Evolutionary conservation across 2,329 filamentous ascomycete species (phyloP), one percentile per base, ranked within the genome.

Genomic region (Curvularia sp.): DNA sequence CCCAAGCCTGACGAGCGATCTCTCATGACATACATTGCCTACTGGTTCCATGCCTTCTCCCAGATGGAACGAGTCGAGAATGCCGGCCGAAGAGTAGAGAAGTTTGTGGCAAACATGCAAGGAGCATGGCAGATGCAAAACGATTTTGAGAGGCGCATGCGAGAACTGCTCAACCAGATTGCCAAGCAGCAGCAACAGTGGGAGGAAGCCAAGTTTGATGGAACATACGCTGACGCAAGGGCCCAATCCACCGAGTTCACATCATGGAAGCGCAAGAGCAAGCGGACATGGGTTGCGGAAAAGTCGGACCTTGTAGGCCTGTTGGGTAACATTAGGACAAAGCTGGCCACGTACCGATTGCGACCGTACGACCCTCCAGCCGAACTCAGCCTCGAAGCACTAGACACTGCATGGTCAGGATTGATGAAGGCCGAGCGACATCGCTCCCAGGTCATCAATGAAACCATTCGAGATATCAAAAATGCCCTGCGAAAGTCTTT

Each of bases 101-200:
- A 99, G 79, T 99, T 99, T 73, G 91, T 99, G 69, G 92, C 92
- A 75, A 98, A 95, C 77, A 98, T 99, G 95, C 93, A 97, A 75
- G 95, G 95, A 22, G 94, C 95, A 8, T 99, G 95, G 95, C 94
- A 97, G 79, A 99, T 99, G 95, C 93, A 99, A 79, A 96, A 92
- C 74, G 91, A 90, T 30, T 99, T 94, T 75, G 95, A 99, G 82
- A 86, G 90, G 72, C 87, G 95, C 60, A 96, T 98, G 91, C 87
- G 87, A 57, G 91, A 88, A 66, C 83, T 99, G 41, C 82, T 98
- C 63, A 84, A 87, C 66, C 84, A 88, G 63, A 92, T 98, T 68
- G 83, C 84, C 26, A 84, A 85, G 63, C 93, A 97, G 77, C 84
- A 89, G 49, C 83, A 89, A 54, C 77, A 83, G 58, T 99, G 95